Evolutionary conservation across 495 filamentous ascomycete species (phyloP).

Genomic region (Acidiella bohemica): DNA sequence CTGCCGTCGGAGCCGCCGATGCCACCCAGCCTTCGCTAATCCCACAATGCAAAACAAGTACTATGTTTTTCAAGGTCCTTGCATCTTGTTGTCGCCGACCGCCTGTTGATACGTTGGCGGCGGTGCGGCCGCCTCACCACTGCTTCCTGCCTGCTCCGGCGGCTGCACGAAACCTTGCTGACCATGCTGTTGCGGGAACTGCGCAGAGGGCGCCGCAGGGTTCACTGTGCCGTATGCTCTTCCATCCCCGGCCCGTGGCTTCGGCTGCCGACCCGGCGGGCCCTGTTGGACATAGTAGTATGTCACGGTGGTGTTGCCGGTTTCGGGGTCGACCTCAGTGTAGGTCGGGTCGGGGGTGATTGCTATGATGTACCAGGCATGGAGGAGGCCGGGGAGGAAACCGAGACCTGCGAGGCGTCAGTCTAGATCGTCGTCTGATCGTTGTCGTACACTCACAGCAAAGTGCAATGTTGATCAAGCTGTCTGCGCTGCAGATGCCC

Average conservation of each 20-base stretch:
- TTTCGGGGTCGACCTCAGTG: slow-evolving; percentile 46
- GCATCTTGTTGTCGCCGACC: slow-evolving; percentile 77
- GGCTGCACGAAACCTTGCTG: slow-evolving; percentile 21
- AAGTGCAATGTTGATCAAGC: slow-evolving; percentile 87
- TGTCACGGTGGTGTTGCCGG: slow-evolving; percentile 27
- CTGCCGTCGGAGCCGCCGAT: too few relatives aligned
- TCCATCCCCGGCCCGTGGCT: slow-evolving; percentile 3
- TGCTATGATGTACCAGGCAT: slow-evolving; percentile 97
- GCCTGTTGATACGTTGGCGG: slow-evolving; percentile 80
- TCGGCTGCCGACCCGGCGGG: slow-evolving; percentile 5
- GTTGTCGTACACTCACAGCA: slow-evolving; percentile 32
- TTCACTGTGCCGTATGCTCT: slow-evolving; percentile 26
- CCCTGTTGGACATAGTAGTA: slow-evolving; percentile 36
- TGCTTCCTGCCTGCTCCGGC: slow-evolving; percentile 15
- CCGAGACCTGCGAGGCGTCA: slow-evolving; percentile 43
- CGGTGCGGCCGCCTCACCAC: slow-evolving; percentile 34
- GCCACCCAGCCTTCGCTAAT: too few relatives aligned
- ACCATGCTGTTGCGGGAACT: slow-evolving; percentile 26
- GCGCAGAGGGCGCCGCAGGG: slow-evolving; percentile 12
- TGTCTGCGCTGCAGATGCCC: slow-evolving; percentile 87
- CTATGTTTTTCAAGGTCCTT: slow-evolving; percentile 38
- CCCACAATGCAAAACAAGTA: too few relatives aligned
- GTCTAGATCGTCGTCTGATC: not conserved
- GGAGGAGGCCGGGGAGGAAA: slow-evolving; percentile 79
- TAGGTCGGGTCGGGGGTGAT: slow-evolving; percentile 65